These are phyloP conservation scores for Kwoniella dendrophila DNA, from an alignment of 768 basidiomycete genomes.

Conservation along the genomic window DNA sequence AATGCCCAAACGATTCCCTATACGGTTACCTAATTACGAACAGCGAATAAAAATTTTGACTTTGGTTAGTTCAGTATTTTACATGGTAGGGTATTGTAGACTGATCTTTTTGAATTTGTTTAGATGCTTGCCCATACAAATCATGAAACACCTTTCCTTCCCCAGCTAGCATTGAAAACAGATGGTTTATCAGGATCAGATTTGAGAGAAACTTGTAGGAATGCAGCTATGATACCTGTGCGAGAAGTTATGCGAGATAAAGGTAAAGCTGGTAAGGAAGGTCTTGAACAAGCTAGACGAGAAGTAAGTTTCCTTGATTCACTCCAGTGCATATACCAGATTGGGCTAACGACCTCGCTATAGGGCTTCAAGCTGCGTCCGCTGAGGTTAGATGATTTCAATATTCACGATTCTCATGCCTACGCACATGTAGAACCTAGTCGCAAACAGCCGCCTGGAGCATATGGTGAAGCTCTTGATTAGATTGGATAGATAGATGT, in stretches of 20 bases:
- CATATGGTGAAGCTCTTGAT: slow-evolving; percentile 35
- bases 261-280: slow-evolving; percentile 57
- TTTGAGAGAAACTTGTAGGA: slow-evolving; percentile 85
- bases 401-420: slow-evolving; percentile 54
- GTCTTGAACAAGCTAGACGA: slow-evolving; percentile 59
- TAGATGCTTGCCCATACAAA: slow-evolving; percentile 84
- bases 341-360: not conserved
- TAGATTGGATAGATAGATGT: not conserved
- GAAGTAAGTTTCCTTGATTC: slow-evolving; percentile 57
- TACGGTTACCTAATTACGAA: slow-evolving; percentile 73
- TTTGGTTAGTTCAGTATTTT: slow-evolving; percentile 61
- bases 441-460: slow-evolving; percentile 36
- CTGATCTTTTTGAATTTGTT: not conserved
- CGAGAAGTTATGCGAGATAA: slow-evolving; percentile 54
- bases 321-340: not conserved
- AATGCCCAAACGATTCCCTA: slow-evolving; percentile 96
- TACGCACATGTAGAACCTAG: slow-evolving; percentile 52
- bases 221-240: slow-evolving; percentile 86
- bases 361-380: slow-evolving; percentile 80
- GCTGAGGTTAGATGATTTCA: slow-evolving; percentile 71
- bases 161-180: slow-evolving; percentile 67
- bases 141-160: slow-evolving; percentile 67
- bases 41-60: slow-evolving; percentile 82
- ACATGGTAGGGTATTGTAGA: not conserved
- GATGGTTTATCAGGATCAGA: slow-evolving; percentile 86